phyloP scores from a whole-genome alignment of 1,284 basidiomycete genomes.

The Cutaneotrichosporon mucoides region DNA sequence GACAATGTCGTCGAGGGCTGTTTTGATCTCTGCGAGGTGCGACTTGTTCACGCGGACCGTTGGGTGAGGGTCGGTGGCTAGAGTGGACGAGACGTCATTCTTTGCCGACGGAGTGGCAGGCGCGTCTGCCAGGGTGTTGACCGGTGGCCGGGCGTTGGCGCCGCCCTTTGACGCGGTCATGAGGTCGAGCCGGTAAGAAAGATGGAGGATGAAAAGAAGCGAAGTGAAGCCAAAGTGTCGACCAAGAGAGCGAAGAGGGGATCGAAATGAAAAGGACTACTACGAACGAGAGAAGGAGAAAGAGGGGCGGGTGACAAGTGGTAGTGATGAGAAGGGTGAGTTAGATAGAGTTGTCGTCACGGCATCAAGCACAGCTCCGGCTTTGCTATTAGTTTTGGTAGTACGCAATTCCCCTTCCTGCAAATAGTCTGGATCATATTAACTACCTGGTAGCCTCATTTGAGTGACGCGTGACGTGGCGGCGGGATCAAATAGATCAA shows the following conservation, averaged over 20 bases:
- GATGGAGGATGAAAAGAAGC: no score
- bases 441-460: no score
- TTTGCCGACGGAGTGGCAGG: background rate
- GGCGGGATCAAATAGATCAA: background rate
- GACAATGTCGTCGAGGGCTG: slow-evolving; percentile 81
- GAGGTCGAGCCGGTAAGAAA: no score
- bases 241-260: background rate
- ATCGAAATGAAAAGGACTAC: background rate
- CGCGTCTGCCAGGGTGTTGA: no score
- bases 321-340: no score
- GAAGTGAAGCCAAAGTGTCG: background rate
- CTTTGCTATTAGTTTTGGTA: no score
- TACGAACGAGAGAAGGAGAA: background rate
- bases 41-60: slow-evolving; percentile 76
- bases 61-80: slow-evolving; percentile 41
- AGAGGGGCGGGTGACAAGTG: background rate
- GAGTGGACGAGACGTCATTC: background rate
- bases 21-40: slow-evolving; percentile 75
- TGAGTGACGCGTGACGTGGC: background rate
- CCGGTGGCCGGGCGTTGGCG: background rate
- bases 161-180: no score
- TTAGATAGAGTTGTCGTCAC: no score
- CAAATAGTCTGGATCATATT: no score
- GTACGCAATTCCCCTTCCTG: no score
- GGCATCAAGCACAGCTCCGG: no score